Conservation (phyloP, 305 asterid species). For the Solanum chacoense region DNA sequence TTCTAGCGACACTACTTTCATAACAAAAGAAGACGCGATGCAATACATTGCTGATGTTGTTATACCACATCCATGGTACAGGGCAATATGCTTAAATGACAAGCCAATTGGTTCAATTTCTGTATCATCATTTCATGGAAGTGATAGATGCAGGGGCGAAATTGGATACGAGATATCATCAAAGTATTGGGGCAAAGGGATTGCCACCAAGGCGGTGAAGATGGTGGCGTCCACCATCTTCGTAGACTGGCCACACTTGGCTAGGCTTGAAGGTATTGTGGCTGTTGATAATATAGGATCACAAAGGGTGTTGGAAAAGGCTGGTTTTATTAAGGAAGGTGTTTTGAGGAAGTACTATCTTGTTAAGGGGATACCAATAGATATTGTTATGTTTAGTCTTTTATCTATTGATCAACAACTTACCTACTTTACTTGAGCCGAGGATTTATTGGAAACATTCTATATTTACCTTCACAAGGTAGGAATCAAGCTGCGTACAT, state of each 20-base stretch:
- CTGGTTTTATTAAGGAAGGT: constrained; percentile 56
- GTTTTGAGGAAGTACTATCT: constrained; percentile 50
- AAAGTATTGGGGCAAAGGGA: constrained; percentile 54
- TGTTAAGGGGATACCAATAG: constrained; percentile 37
- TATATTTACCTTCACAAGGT: not conserved
- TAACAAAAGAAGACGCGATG: constrained; percentile 33
- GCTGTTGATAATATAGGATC: constrained; percentile 52
- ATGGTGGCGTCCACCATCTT: constrained; percentile 44
- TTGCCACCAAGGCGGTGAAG: constrained; percentile 59
- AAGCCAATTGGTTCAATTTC: constrained; percentile 40
- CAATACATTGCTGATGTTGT: constrained; percentile 12
- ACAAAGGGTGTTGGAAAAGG: constrained; percentile 72
- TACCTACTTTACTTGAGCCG: not conserved
- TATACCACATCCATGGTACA: constrained; percentile 39
- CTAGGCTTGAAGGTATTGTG: constrained; percentile 55
- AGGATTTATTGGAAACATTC: fast-evolving
- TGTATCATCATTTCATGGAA: constrained; percentile 28
- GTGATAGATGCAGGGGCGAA: constrained; percentile 38
- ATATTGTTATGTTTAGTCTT: constrained; percentile 42
- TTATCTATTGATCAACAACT: constrained; percentile 9
- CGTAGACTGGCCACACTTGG: constrained; percentile 52
- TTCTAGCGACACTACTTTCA: constrained; percentile 21
- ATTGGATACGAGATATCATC: constrained; percentile 56
- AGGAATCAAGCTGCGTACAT: not conserved
- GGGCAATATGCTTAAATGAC: constrained; percentile 44